phyloP scores from a whole-genome alignment of 192 early-diverging fungal genomes.

The Podila epicladia region DNA sequence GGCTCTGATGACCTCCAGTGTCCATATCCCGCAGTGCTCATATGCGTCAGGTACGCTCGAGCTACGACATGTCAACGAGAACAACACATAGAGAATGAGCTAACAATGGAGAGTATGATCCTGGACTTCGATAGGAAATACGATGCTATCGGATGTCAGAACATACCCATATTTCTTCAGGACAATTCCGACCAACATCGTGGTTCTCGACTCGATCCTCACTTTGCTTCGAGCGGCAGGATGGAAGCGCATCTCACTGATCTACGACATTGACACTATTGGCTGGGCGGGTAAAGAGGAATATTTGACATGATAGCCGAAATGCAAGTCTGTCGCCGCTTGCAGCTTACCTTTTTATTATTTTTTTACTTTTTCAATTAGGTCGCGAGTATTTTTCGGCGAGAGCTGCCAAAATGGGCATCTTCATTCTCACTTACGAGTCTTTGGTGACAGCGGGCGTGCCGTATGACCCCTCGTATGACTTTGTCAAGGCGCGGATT shows the following conservation, averaged over 20 bases:
- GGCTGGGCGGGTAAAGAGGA: slow-evolving; percentile 48
- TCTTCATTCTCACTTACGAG: neutral
- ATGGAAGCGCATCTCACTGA: slow-evolving; percentile 50
- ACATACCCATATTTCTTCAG: slow-evolving; percentile 56
- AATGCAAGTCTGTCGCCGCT: too few relatives aligned
- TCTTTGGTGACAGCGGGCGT: neutral
- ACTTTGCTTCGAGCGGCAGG: slow-evolving; percentile 32
- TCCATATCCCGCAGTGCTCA: slow-evolving; percentile 58
- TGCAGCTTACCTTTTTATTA: too few relatives aligned
- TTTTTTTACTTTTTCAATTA: neutral
- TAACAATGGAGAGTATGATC: neutral
- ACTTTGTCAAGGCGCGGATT: slow-evolving; percentile 4
- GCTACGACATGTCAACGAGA: neutral
- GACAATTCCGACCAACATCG: slow-evolving; percentile 54
- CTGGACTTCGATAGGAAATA: slow-evolving; percentile 18
- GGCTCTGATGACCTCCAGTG: slow-evolving; percentile 56
- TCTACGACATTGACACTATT: slow-evolving; percentile 48
- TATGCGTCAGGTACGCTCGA: slow-evolving; percentile 42
- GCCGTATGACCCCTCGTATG: neutral
- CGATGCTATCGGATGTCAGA: slow-evolving; percentile 39
- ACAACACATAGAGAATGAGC: neutral
- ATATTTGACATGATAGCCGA: too few relatives aligned
- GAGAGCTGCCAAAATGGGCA: neutral
- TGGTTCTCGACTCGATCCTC: slow-evolving; percentile 49
- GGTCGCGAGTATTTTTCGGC: neutral